Conservation (phyloP, 345 rosid species). For the Cardamine resedifolia region DNA sequence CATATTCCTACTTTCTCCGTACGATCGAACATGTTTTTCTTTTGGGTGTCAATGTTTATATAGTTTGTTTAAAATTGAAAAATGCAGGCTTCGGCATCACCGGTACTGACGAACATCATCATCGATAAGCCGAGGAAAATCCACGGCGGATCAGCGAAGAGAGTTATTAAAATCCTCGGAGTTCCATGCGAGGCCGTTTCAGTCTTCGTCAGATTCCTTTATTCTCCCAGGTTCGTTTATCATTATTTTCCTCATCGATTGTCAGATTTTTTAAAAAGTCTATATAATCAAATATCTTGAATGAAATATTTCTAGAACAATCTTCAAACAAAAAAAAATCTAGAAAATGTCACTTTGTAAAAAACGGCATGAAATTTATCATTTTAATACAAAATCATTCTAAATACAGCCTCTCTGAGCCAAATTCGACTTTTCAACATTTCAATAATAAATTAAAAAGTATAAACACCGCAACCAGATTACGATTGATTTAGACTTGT, state of each 20-base stretch:
- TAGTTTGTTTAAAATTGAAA: background rate
- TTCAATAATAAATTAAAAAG: background rate
- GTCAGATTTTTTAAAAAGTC: background rate
- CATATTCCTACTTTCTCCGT: background rate
- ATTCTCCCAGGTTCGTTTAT: constrained; percentile 57
- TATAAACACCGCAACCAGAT: background rate
- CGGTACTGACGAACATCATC: constrained; percentile 59
- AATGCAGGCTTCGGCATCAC: constrained; percentile 63
- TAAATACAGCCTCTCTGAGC: background rate
- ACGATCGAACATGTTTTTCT: background rate
- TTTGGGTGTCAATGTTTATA: background rate
- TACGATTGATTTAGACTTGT: background rate
- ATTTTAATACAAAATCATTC: background rate
- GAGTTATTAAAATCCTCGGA: constrained; percentile 65
- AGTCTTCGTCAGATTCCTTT: constrained; percentile 59
- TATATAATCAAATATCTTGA: background rate
- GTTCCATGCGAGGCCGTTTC: constrained; percentile 84
- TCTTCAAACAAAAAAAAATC: too few species aligned
- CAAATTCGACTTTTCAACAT: background rate
- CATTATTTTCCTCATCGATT: background rate
- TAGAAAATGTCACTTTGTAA: background rate
- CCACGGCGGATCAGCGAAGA: constrained; percentile 51
- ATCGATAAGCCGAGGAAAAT: constrained; percentile 47
- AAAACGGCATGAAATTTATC: background rate
- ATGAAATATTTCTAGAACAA: background rate